Evolutionary conservation across 179 eudicot species (phyloP).

Genomic region (Silene coronaria): DNA sequence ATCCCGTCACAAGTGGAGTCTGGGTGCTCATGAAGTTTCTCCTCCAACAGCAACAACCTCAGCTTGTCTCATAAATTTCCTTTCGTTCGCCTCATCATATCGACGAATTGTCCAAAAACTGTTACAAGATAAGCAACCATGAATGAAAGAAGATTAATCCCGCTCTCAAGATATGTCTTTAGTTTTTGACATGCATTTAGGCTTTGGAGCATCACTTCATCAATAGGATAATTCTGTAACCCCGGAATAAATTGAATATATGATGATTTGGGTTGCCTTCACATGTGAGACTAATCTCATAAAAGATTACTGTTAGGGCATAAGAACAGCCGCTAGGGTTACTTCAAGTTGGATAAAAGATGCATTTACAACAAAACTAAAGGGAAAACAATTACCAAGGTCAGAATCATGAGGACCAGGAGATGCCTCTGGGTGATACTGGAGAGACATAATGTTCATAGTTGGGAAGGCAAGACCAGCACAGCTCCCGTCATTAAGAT

Average conservation of each 20-base stretch:
- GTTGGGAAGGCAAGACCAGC: slow-evolving; percentile 86
- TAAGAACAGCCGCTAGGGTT: background rate
- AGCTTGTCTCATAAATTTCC: slow-evolving; percentile 14
- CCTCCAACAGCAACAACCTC: background rate
- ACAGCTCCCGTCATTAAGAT: slow-evolving; percentile 93
- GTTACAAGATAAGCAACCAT: slow-evolving; percentile 17
- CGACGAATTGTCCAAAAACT: slow-evolving; percentile 68
- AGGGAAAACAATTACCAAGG: slow-evolving; percentile 37
- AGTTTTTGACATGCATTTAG: too few species aligned
- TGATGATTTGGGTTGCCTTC: background rate
- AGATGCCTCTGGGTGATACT: slow-evolving; percentile 93
- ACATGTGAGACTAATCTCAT: background rate
- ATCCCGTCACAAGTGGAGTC: background rate
- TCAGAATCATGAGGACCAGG: slow-evolving; percentile 99
- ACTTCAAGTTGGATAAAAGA: background rate
- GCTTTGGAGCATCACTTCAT: background rate
- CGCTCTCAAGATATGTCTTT: background rate
- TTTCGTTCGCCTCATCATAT: slow-evolving; percentile 62
- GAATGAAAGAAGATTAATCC: background rate
- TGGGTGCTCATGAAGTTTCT: background rate
- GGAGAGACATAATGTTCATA: slow-evolving; percentile 80
- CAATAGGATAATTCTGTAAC: background rate
- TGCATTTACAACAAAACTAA: background rate
- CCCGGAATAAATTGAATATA: background rate
- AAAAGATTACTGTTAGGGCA: background rate